Evolutionary conservation across 306 rosid species (phyloP).

Genomic region (Cicer bijugum): DNA sequence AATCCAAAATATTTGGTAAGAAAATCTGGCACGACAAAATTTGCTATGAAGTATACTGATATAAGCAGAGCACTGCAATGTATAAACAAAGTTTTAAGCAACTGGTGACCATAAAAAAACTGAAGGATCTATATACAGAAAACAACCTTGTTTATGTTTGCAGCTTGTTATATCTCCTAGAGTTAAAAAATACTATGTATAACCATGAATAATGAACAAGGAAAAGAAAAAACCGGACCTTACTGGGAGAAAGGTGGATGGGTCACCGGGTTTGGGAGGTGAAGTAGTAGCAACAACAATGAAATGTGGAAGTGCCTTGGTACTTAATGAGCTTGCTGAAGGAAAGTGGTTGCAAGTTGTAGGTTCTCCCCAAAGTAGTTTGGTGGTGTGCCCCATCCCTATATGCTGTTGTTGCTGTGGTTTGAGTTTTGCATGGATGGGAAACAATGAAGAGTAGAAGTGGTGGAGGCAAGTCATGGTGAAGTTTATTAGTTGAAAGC

Average conservation of each 20-base stretch:
- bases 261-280: slow-evolving; percentile 51
- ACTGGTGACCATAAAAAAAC: background rate
- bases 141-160: background rate
- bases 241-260: slow-evolving; percentile 46
- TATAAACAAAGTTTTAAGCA: slow-evolving; percentile 1
- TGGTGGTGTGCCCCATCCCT: slow-evolving; percentile 29
- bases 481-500: slow-evolving; percentile 36
- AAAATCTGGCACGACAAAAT: slow-evolving; percentile 61
- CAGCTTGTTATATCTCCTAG: slow-evolving; percentile 13
- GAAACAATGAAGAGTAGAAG: slow-evolving; percentile 48
- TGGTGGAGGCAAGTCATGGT: slow-evolving; percentile 54
- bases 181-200: slow-evolving; percentile 15
- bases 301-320: slow-evolving; percentile 53
- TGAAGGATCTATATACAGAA: background rate
- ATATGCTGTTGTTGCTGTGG: slow-evolving; percentile 38
- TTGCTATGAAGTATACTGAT: slow-evolving; percentile 47
- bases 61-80: slow-evolving; percentile 60
- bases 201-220: background rate
- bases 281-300: slow-evolving; percentile 45
- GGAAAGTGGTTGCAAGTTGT: slow-evolving; percentile 33
- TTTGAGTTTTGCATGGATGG: slow-evolving; percentile 38
- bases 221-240: slow-evolving; percentile 47
- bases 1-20: slow-evolving; percentile 46
- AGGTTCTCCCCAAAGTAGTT: slow-evolving; percentile 36
- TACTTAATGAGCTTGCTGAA: slow-evolving; percentile 30